Evolutionary conservation across 2,329 filamentous ascomycete species (phyloP), one percentile per base, ranked within the genome.

Genomic region (Cytospora piceicola): DNA sequence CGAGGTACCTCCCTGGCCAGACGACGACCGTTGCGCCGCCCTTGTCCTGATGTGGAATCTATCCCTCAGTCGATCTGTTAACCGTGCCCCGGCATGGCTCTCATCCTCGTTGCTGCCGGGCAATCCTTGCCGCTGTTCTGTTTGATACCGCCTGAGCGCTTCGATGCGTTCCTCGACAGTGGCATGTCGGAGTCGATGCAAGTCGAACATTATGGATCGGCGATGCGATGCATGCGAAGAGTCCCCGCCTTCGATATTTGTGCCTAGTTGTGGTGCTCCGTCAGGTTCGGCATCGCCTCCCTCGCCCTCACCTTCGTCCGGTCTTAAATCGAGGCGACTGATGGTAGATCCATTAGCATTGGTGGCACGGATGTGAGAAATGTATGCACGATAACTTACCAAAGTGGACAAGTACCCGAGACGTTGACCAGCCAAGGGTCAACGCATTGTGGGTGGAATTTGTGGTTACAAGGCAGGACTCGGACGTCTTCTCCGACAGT

Each of bases 391-490:
- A 51, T 39, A 58, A 79, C 85, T 80, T 79, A 90, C 88, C 88
- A 90, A 66, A 90, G 74, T 22, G 88, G 88, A 74, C 88, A 90
- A 34, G 88, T 90, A 66, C 88, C 88, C 14, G 88, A 89, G 14
- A 91, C 84, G 64, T 90, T 89, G 67, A 90, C 78, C 53, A 91
- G 78, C 88, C 88, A 91, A 4, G 88, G 88, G 70, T 91, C 88
- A 64, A 91, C 83, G 70, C 88, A 91, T 55, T 80, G 79, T 0
- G 88, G 88, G 71, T 91, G 88, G 71, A 87, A 91, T 69, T 88
- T 87, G 74, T 91, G 88, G 64, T 86, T 78, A 73, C 88, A 91
- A 42, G 88, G 88, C 51, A 91, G 76, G 1, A 91, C 86, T 54
- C 88, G 82, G 61, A 91, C 86, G 70, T 90, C 87, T 71, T 90